Conservation (phyloP, 306 rosid genomes). For the Dryas alaskensis region DNA sequence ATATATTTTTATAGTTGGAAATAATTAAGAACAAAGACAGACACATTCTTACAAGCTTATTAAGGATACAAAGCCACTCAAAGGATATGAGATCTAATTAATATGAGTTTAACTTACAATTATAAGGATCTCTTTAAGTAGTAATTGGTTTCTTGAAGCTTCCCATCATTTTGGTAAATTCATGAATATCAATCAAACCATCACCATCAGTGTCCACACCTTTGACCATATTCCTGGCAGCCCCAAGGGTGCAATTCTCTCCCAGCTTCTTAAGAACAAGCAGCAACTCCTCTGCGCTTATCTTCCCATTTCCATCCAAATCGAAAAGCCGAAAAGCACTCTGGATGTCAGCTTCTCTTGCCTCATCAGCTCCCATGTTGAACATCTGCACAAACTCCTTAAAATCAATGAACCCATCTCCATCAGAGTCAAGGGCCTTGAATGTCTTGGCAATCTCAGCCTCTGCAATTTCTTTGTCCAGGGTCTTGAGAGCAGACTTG, state of each 20-base stretch:
- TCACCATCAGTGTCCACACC: slow-evolving; percentile 67
- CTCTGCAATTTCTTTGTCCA: slow-evolving; percentile 42
- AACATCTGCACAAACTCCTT: slow-evolving; percentile 63
- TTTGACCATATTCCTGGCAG: slow-evolving; percentile 66
- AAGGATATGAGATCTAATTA: background rate
- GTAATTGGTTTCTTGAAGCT: slow-evolving; percentile 33
- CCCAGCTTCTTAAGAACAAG: slow-evolving; percentile 59
- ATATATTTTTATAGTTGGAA: too few relatives aligned
- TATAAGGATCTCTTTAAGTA: background rate
- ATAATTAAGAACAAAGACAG: background rate
- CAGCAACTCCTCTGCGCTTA: slow-evolving; percentile 69
- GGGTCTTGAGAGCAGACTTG: slow-evolving; percentile 49
- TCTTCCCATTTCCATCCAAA: slow-evolving; percentile 76
- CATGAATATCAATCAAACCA: slow-evolving; percentile 66
- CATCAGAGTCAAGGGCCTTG: slow-evolving; percentile 52
- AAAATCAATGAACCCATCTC: slow-evolving; percentile 66
- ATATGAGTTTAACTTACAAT: background rate
- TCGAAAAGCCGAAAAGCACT: slow-evolving; percentile 69
- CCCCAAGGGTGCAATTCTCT: slow-evolving; percentile 49
- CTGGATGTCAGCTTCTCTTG: slow-evolving; percentile 41
- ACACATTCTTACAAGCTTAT: background rate
- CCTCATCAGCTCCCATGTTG: slow-evolving; percentile 39
- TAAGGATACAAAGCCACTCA: too few relatives aligned
- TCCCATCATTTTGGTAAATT: slow-evolving; percentile 69
- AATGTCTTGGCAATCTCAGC: slow-evolving; percentile 52